phyloP scores from a whole-genome alignment of 306 rosid species.

The Gleditsia sinensis region DNA sequence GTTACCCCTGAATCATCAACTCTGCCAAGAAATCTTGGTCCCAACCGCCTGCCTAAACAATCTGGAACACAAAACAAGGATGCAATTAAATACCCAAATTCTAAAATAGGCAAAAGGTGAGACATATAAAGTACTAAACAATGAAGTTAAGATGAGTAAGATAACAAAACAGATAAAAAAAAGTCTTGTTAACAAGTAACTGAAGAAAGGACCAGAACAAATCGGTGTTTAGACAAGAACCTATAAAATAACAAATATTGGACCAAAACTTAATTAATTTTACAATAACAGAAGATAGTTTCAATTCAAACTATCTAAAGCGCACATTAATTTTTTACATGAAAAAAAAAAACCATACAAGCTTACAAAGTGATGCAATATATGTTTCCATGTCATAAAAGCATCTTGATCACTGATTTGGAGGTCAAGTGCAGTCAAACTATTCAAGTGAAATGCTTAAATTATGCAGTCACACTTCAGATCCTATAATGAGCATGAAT shows the following conservation, averaged over 20 bases:
- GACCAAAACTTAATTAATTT: constrained; percentile 5
- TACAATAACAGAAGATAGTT: background rate
- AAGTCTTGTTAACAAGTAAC: background rate
- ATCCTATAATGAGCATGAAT: constrained; percentile 30
- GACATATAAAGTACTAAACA: background rate
- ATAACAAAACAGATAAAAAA: too few relatives aligned
- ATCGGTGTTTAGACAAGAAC: constrained; percentile 4
- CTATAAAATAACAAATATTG: background rate
- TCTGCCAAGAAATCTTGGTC: constrained; percentile 96
- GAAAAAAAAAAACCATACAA: constrained; percentile 28
- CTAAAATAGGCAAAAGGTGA: constrained; percentile 17
- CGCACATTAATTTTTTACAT: constrained; percentile 13
- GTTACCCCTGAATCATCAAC: constrained; percentile 96
- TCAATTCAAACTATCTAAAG: constrained; percentile 3
- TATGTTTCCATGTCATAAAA: constrained; percentile 2
- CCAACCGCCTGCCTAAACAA: constrained; percentile 98
- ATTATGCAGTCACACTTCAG: constrained; percentile 27
- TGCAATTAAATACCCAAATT: constrained; percentile 32
- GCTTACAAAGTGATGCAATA: background rate
- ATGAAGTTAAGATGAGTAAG: constrained; percentile 23
- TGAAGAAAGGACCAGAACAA: background rate
- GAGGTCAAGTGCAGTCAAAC: constrained; percentile 14
- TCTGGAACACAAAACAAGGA: constrained; percentile 59
- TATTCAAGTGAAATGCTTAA: constrained; percentile 5
- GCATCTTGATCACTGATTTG: constrained; percentile 24